Evolutionary conservation across 2,329 filamentous ascomycete species (phyloP), one percentile per base, ranked within the genome.

Genomic region (Xylaria hypoxylon): DNA sequence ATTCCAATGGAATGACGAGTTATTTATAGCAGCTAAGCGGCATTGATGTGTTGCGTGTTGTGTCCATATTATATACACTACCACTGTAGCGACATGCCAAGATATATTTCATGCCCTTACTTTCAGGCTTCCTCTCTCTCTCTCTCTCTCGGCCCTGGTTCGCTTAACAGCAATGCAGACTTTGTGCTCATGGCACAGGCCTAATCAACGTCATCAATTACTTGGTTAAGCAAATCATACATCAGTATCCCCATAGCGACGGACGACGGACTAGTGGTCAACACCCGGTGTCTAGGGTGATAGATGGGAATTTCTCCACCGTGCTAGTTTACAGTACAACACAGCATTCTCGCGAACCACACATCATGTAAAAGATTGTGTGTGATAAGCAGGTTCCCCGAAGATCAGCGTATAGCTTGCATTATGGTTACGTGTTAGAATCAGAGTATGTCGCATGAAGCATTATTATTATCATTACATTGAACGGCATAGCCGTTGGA

Each of bases 391-490:
- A 47, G 8, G 11, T 24, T 26, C 22, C 22, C 19, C 11, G 24
- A 48, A 40, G 33, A 42, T 33, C 44, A 51, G 31, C 35, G 28
- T 22, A 45, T 35, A 45, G 28, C 44, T 19, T 47, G 35, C 26
- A 35, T 51, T 45, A 11, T 38, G 26, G 28, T 35, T 51, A 65
- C 40, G 15, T 22, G 38, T 28, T 52, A 4, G 15, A 47, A 31
- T 11, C 45, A 42, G 8, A 11, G 17, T 42, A 38, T 51, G 63
- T 45, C 38, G 59, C 59, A 67, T 59, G 40, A 63, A 56, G 53
- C 47, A 56, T 50, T 45, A 15, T 45, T 50, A 45, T 51, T 55
- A 44, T 38, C 11, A 53, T 33, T 38, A 15, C n/a, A 50, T 50
- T 50, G 33, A 52, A 24, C 52, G 45, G 56, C 56, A 60, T 48